These are phyloP conservation scores for Populus pruinosa DNA, from an alignment of 345 rosid genomes.

Conservation along the genomic window DNA sequence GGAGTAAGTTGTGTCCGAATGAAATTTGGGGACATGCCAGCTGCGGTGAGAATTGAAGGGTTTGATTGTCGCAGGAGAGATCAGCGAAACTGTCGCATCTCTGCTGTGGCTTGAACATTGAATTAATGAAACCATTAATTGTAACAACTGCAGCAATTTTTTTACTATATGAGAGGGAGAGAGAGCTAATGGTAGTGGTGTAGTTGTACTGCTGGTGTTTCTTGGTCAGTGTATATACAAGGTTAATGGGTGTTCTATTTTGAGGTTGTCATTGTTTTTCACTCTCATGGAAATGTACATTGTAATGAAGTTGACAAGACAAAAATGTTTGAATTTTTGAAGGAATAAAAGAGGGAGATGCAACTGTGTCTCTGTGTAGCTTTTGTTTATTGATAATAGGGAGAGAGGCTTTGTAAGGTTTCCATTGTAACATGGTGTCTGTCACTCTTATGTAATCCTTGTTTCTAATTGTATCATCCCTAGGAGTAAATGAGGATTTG, in stretches of 20 bases:
- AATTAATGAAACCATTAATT: background rate
- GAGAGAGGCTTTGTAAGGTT: background rate
- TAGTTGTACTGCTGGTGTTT: background rate
- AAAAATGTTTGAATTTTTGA: constrained; percentile 19
- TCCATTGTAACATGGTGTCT: background rate
- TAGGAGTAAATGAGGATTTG: constrained; percentile 5
- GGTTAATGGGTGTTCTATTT: background rate
- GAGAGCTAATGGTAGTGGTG: constrained; percentile 11
- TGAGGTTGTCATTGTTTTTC: background rate
- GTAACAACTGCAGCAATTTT: constrained; percentile 9
- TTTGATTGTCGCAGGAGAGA: constrained; percentile 65
- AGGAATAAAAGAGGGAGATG: constrained; percentile 19
- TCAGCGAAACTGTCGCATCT: constrained; percentile 56
- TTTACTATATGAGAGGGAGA: constrained; percentile 16
- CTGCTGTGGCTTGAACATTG: constrained; percentile 56
- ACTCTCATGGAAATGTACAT: constrained; percentile 19
- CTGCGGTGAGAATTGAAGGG: constrained; percentile 78
- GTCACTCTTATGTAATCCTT: background rate
- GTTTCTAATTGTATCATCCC: constrained; percentile 19
- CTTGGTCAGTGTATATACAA: constrained; percentile 21
- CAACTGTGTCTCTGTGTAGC: background rate
- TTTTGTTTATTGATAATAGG: constrained; percentile 12
- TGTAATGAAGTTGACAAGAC: constrained; percentile 22
- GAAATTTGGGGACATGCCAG: constrained; percentile 56
- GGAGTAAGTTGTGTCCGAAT: constrained; percentile 56